Evolutionary conservation across 805 yeast species (phyloP).

Genomic region (Cyberlindnera saturnus): DNA sequence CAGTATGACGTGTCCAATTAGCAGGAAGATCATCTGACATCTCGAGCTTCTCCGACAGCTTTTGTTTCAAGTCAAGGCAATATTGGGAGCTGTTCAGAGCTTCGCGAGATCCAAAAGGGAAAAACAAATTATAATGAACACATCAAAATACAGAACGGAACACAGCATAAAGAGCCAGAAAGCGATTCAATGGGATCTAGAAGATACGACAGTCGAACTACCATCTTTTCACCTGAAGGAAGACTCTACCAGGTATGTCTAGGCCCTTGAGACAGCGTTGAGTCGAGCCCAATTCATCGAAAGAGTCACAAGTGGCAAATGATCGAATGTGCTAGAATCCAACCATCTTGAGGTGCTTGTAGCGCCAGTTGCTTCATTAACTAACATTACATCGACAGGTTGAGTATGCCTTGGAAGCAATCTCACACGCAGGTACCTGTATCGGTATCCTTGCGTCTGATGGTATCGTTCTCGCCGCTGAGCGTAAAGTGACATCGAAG

Average conservation of each 20-base stretch:
- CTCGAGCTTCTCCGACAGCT: too few species aligned
- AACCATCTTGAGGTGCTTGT: too few species aligned
- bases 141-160: background rate
- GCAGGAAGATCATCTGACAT: background rate
- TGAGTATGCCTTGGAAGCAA: slow-evolving; percentile 95
- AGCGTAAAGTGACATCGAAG: slow-evolving; percentile 89
- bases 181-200: slow-evolving; percentile 61
- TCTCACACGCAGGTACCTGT: slow-evolving; percentile 96
- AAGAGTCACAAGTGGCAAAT: background rate
- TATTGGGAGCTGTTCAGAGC: too few species aligned
- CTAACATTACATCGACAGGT: slow-evolving; percentile 36
- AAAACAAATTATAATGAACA: background rate
- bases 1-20: background rate
- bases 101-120: too few species aligned
- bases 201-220: slow-evolving; percentile 98
- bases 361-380: background rate
- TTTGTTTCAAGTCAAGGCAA: too few species aligned
- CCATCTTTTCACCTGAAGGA: slow-evolving; percentile 98
- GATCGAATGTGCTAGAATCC: too few species aligned
- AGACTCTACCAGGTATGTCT: slow-evolving; percentile 78
- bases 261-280: background rate
- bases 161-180: background rate
- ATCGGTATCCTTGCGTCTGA: slow-evolving; percentile 87
- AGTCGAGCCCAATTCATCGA: background rate
- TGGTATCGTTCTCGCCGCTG: slow-evolving; percentile 94